Evolutionary conservation across 2,329 filamentous ascomycete species (phyloP), one percentile per base, ranked within the genome.

Genomic region (Ilyonectria sp.): DNA sequence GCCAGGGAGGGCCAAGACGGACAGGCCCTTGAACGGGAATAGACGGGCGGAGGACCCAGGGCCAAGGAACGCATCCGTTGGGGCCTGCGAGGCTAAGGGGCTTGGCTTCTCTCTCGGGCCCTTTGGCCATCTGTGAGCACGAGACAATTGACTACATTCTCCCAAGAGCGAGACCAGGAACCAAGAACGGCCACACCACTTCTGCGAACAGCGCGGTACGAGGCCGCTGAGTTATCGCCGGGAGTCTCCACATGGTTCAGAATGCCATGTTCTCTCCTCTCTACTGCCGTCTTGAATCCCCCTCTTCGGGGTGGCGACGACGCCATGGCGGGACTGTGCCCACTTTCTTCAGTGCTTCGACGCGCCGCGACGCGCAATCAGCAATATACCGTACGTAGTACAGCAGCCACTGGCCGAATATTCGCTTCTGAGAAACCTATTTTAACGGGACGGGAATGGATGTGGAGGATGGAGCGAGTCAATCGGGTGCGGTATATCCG

Each of bases 361-460:
- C 40, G 31, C 33, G 17, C 44, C 46, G 26, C 49, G 53, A 65
- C 63, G 57, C 63, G 63, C 57, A 65, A 65, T 61, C 58, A 29
- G 6, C 26, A 40, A 44, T 50, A 50, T 54, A 23, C 13, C 23
- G 26, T 29, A 15, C 23, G 47, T 15, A 23, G 43, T n/a, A 43
- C 26, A 26, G 26, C 26, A 26, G 26, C 26, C 1, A 9, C 11
- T 33, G 31, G 31, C 11, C 7, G 31, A 33, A 11, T 33, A 11
- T 33, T 33, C 31, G 31, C 8, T 33, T 9, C 31, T 9, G 8
- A 9, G 11, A 33, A 33, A 1, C 7, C 31, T 9, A 33, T 33
- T 33, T 2, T 33, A 33, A 33, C n/a, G 11, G 9, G n/a, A 35
- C 55, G 53, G 53, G 44, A 44, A 50, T 17, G 26, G 13, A 43